phyloP scores from a whole-genome alignment of 2,329 filamentous ascomycete genomes.

The Aspergillus pseudonomiae region DNA sequence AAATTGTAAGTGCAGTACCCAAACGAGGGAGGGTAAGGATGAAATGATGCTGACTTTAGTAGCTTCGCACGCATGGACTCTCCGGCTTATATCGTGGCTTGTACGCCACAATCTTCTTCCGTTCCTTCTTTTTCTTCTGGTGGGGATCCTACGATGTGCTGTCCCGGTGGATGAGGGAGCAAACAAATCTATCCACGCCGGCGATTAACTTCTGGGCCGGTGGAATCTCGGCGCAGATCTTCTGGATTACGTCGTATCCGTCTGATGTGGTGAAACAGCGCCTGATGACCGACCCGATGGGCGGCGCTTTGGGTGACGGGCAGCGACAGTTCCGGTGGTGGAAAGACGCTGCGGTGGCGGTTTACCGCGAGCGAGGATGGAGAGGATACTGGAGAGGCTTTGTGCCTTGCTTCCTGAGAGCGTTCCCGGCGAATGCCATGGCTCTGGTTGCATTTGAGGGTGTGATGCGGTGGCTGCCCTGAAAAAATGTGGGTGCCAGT shows the following conservation, averaged over 20 bases:
- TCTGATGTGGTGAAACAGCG: slow-evolving; percentile 93
- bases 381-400: slow-evolving; percentile 93
- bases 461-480: slow-evolving; percentile 69
- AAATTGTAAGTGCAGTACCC: slow-evolving; percentile 50
- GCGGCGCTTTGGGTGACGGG: slow-evolving; percentile 68
- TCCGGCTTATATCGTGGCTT: slow-evolving; percentile 84
- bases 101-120: slow-evolving; percentile 80
- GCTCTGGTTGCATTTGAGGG: slow-evolving; percentile 92
- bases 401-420: slow-evolving; percentile 86
- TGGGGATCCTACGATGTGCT: slow-evolving; percentile 95
- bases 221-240: slow-evolving; percentile 87
- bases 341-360: slow-evolving; percentile 75
- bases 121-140: slow-evolving; percentile 96
- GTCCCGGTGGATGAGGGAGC: slow-evolving; percentile 65
- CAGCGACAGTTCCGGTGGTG: slow-evolving; percentile 71
- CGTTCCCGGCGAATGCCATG: slow-evolving; percentile 95
- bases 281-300: slow-evolving; percentile 93
- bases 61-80: slow-evolving; percentile 68
- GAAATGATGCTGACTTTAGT: neutral
- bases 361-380: slow-evolving; percentile 75
- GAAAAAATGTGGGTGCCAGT: slow-evolving; percentile 7
- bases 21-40: neutral
- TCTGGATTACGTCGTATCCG: slow-evolving; percentile 92
- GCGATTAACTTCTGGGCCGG: slow-evolving; percentile 97
- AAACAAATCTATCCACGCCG: slow-evolving; percentile 73